These are phyloP conservation scores for Xylaria digitata DNA, from an alignment of 2,329 filamentous ascomycete genomes.

Conservation along the genomic window DNA sequence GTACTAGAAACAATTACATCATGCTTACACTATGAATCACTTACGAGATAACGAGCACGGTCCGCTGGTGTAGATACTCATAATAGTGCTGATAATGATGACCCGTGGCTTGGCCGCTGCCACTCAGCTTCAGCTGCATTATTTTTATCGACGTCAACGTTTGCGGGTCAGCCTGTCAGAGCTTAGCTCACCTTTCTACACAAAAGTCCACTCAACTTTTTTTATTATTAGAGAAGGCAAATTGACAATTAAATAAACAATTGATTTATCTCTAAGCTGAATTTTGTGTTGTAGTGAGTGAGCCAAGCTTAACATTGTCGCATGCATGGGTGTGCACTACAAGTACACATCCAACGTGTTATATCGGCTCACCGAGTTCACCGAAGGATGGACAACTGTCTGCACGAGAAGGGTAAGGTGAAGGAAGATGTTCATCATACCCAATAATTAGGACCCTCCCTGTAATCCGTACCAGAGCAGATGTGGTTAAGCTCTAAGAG, in stretches of 20 bases:
- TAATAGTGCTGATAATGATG: neutral
- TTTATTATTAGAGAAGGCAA: slow-evolving; percentile 16
- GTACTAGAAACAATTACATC: neutral
- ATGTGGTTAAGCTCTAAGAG: slow-evolving; percentile 18
- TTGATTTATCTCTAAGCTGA: neutral
- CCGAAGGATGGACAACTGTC: neutral
- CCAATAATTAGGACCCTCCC: slow-evolving; percentile 11
- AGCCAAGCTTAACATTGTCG: neutral
- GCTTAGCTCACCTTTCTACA: slow-evolving; percentile 22
- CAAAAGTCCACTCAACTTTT: slow-evolving; percentile 9
- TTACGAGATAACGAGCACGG: no score
- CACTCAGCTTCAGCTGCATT: slow-evolving; percentile 27
- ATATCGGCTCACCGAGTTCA: neutral
- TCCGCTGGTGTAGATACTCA: neutral
- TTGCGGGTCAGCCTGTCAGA: slow-evolving; percentile 18
- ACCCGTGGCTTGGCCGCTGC: slow-evolving; percentile 4
- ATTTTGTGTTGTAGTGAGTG: neutral
- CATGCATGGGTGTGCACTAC: neutral
- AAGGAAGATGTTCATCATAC: slow-evolving; percentile 17
- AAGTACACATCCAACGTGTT: neutral
- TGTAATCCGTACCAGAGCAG: slow-evolving; percentile 5
- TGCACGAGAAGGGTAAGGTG: slow-evolving; percentile 1
- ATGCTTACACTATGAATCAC: neutral
- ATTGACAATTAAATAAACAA: neutral
- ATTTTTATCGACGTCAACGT: slow-evolving; percentile 29